Conservation (phyloP, 139 green algal species). For the Trebouxia sp. region DNA sequence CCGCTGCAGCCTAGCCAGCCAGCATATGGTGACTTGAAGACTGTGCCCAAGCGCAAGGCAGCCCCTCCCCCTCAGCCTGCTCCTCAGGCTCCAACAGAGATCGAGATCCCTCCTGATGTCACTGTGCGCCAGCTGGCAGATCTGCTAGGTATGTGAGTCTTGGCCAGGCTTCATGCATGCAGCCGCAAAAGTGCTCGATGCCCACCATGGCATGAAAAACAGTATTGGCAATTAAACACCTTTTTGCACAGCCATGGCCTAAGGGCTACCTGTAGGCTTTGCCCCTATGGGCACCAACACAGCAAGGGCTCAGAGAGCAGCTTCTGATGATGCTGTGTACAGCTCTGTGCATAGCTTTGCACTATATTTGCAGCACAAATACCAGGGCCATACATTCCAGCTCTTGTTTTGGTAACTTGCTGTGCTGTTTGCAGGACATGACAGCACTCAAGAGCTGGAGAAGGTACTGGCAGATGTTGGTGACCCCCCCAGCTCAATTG, state of each 20-base stretch:
- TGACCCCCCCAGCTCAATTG: conserved; percentile 32
- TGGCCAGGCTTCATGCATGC: too few relatives aligned
- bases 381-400: too few relatives aligned
- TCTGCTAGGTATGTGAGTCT: conserved; percentile 54
- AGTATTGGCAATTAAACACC: too few relatives aligned
- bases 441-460: conserved; percentile 37
- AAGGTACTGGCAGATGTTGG: conserved; percentile 45
- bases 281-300: too few relatives aligned
- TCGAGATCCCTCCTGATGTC: conserved; percentile 48
- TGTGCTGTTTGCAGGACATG: conserved; percentile 21
- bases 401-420: neutral
- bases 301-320: too few relatives aligned
- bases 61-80: neutral
- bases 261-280: too few relatives aligned
- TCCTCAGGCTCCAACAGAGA: neutral
- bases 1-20: neutral
- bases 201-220: too few relatives aligned
- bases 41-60: neutral
- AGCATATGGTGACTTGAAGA: neutral
- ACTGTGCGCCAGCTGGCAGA: conserved; percentile 45
- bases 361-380: too few relatives aligned
- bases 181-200: too few relatives aligned
- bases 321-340: too few relatives aligned
- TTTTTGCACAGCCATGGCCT: too few relatives aligned
- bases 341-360: too few relatives aligned